These are phyloP conservation scores for Silene conica DNA, from an alignment of 148 eudicot species.

Conservation along the genomic window DNA sequence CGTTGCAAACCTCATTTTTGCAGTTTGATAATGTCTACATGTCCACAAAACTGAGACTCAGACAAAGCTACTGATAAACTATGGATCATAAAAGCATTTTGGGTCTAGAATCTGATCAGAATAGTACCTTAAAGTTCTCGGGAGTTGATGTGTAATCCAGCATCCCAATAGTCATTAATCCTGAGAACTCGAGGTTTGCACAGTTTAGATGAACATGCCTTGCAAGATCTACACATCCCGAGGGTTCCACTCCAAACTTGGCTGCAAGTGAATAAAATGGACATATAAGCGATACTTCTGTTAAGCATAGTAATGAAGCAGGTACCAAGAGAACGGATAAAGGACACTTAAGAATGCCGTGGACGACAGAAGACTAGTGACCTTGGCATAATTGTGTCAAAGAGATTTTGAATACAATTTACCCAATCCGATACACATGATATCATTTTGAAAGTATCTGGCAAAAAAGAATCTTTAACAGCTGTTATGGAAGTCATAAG, in stretches of 20 bases:
- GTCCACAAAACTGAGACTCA: constrained; percentile 19
- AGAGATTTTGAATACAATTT: not conserved
- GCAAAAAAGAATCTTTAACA: not conserved
- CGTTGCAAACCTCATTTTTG: constrained; percentile 72
- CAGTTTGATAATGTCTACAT: constrained; percentile 68
- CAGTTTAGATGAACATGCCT: constrained; percentile 69
- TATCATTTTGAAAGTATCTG: not conserved
- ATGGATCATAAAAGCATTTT: not conserved
- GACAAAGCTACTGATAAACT: not conserved
- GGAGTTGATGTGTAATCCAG: constrained; percentile 96
- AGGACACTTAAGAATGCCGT: no score
- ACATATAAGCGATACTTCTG: not conserved
- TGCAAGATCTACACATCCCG: constrained; percentile 77
- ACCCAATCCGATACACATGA: not conserved
- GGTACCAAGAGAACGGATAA: not conserved
- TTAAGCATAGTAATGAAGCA: not conserved
- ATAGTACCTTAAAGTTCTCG: constrained; percentile 80
- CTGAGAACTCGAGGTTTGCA: constrained; percentile 86
- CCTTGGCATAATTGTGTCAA: not conserved
- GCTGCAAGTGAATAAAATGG: constrained; percentile 42
- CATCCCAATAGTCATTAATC: constrained; percentile 98
- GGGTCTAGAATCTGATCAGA: not conserved
- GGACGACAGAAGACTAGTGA: no score
- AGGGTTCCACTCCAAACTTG: constrained; percentile 89
- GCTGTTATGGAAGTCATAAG: not conserved